phyloP scores from a whole-genome alignment of 1,284 basidiomycete species.

The Afroboletus lepidellus region DNA sequence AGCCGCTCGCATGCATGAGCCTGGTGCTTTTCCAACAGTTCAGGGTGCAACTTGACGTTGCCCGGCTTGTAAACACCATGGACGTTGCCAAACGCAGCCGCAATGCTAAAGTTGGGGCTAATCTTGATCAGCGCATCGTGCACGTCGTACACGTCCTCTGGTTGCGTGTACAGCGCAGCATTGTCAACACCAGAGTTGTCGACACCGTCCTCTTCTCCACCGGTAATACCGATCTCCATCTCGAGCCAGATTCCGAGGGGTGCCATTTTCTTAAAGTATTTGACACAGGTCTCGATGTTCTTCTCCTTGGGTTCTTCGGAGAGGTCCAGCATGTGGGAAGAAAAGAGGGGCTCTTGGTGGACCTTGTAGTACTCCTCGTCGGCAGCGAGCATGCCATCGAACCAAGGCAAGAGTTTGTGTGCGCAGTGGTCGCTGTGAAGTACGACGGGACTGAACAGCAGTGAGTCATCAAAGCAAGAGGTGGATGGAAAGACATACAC shows the following conservation, averaged over 20 bases:
- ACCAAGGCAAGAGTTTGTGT: constrained; percentile 98
- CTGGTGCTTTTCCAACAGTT: constrained; percentile 93
- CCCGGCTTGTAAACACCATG: constrained; percentile 87
- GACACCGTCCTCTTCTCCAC: constrained; percentile 98
- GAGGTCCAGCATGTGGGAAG: constrained; percentile 99
- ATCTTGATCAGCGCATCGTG: constrained; percentile 82
- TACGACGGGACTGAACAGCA: constrained; percentile 77
- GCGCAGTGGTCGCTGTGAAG: constrained; percentile 99
- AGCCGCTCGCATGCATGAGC: constrained; percentile 64
- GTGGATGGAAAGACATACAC: constrained; percentile 55
- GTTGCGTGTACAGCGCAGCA: constrained; percentile 93
- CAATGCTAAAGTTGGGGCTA: constrained; percentile 91
- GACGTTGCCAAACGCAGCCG: constrained; percentile 85
- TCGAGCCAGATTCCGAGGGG: constrained; percentile 95
- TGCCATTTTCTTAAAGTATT: constrained; percentile 97
- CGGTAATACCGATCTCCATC: constrained; percentile 99
- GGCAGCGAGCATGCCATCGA: constrained; percentile 98
- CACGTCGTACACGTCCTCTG: constrained; percentile 94
- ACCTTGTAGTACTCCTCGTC: constrained; percentile 93
- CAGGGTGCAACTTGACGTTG: constrained; percentile 87
- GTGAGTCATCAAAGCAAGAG: neutral
- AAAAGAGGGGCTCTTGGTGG: constrained; percentile 92
- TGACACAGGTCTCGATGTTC: constrained; percentile 92
- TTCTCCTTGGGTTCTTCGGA: constrained; percentile 98
- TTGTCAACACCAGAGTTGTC: constrained; percentile 97